These are phyloP conservation scores for Cucurbita maxima DNA, from an alignment of 306 rosid species.

Conservation along the genomic window DNA sequence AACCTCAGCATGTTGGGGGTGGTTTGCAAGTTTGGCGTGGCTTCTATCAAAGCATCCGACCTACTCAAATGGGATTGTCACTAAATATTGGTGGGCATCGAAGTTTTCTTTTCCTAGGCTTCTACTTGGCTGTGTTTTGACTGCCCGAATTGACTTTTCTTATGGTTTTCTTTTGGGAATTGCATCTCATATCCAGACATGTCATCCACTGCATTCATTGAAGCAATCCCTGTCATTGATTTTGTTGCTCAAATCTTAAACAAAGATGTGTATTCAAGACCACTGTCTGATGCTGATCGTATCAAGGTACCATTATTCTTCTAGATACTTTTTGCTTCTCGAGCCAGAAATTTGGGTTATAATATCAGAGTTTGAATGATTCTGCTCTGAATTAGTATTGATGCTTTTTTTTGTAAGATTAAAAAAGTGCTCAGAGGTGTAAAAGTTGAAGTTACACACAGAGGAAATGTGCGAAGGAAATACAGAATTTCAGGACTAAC, in stretches of 20 bases:
- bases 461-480: conserved; percentile 83
- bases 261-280: conserved; percentile 57
- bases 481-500: conserved; percentile 87
- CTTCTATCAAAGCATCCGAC: conserved; percentile 91
- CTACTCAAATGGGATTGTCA: conserved; percentile 96
- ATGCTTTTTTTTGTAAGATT: conserved; percentile 25
- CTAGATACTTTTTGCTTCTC: not conserved
- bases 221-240: conserved; percentile 81
- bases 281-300: conserved; percentile 80
- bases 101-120: not conserved
- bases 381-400: not conserved
- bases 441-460: conserved; percentile 87
- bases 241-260: conserved; percentile 64
- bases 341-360: not conserved
- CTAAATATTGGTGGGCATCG: conserved; percentile 57
- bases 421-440: conserved; percentile 88
- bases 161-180: not conserved
- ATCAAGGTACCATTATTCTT: conserved; percentile 37
- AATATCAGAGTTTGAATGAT: not conserved
- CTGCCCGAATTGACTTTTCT: not conserved
- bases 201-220: conserved; percentile 94
- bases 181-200: conserved; percentile 40
- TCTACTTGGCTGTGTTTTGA: not conserved
- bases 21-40: conserved; percentile 98
- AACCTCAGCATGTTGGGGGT: conserved; percentile 77